phyloP scores from a whole-genome alignment of 2,329 filamentous ascomycete species.

The Aspergillus fumigatiaffinis region DNA sequence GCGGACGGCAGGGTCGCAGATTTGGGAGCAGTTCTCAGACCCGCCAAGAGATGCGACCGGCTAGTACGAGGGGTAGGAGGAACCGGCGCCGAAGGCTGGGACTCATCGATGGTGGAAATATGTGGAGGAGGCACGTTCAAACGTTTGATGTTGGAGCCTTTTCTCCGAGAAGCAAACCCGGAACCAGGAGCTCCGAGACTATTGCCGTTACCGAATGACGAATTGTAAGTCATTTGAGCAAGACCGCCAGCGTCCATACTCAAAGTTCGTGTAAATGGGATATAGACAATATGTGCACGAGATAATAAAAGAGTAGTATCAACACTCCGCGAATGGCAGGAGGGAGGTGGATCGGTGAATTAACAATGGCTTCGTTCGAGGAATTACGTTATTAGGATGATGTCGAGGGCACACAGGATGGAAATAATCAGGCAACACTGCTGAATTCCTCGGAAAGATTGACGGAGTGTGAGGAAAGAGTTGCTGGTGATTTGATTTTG shows the following conservation, averaged over 20 bases:
- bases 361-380: slow-evolving; percentile 21
- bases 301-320: slow-evolving; percentile 9
- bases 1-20: slow-evolving; percentile 68
- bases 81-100: slow-evolving; percentile 60
- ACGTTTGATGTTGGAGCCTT: slow-evolving; percentile 85
- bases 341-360: slow-evolving; percentile 14
- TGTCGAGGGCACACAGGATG: slow-evolving; percentile 12
- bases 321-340: background rate
- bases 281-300: slow-evolving; percentile 29
- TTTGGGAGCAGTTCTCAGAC: slow-evolving; percentile 89
- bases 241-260: slow-evolving; percentile 94
- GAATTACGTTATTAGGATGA: slow-evolving; percentile 32
- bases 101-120: slow-evolving; percentile 62
- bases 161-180: slow-evolving; percentile 79
- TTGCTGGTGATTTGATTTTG: background rate
- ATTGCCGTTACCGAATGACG: slow-evolving; percentile 61
- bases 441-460: background rate
- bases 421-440: slow-evolving; percentile 11
- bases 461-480: background rate
- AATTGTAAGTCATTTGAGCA: slow-evolving; percentile 96
- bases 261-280: slow-evolving; percentile 25
- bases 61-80: slow-evolving; percentile 81
- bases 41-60: slow-evolving; percentile 89
- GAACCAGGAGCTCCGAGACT: slow-evolving; percentile 71
- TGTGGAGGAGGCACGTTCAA: slow-evolving; percentile 75